Base-by-base conservation (phyloP, 2,329 filamentous ascomycete genomes). In the Stachybotrys chlorohalonatus region DNA sequence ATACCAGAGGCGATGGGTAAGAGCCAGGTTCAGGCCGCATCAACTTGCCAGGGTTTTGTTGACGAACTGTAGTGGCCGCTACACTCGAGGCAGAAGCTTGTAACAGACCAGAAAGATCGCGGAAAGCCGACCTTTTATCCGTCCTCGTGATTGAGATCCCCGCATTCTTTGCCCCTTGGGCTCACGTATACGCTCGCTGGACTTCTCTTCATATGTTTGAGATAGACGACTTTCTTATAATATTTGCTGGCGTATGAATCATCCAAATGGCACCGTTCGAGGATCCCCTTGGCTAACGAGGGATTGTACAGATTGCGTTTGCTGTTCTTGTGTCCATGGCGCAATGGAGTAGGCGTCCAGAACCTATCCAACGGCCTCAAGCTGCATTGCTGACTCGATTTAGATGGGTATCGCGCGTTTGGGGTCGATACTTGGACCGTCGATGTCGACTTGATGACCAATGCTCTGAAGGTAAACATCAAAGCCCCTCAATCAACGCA, bases 201-300 rank as follows among this genome's bases (percentile, higher is more conserved):
- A 62, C 56, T 42, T 66, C 64, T 7, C 57, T 63, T 9, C 58
- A 62, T 6, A 56, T 61, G 7, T 66, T 70, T 30, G 69, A 67
- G 30, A n/a, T 66, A 5, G 73, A 76, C 51, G 74, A 76, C 57
- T 73, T 70, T 57, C 60, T 74, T 17, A 69, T 74, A 62, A 57
- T 70, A 5, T 57, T 62, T 15, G 64, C 69, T 16, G 60, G 64
- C 54, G 70, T 73, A 61, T 45, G 68, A 55, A 32, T n/a, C 5
- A 4, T 30, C 8, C 9, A 1, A 16, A 6, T 13, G 15, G 47
- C 13, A 8, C 11, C 11, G 24, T 7, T 7, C n/a, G 32, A 42
- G 24, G 24, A 24, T 24, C 4, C 24, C 24, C 24, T 24, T 39
- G 31, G 55, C 63, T 5, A 64, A 36, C 24, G 6, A 32, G n/a